Base-by-base conservation (phyloP, 768 basidiomycete genomes). In the Favolaschia claudopus region DNA sequence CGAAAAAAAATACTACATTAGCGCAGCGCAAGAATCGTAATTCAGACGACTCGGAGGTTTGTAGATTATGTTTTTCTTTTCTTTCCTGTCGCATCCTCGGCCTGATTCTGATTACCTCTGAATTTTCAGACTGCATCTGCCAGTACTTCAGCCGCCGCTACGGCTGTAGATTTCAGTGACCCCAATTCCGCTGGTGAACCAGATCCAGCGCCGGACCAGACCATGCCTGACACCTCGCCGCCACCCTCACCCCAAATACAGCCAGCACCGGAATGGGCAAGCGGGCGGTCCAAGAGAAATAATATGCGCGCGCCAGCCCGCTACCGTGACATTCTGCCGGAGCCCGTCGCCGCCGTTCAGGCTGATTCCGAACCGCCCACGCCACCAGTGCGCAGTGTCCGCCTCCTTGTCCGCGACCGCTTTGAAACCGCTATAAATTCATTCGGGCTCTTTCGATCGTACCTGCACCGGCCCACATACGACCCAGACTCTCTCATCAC, bases 381-480 rank as follows among this genome's bases (percentile, higher is more conserved):
- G 7, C 27, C n/a, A 10, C 19, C 13, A 9, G 24, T 48, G 7
- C 60, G 36, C 17, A 28, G 42, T 4, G 50, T 62, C 9, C 29
- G 34, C 13, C 38, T 62, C 22, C 36, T 56, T 10, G 60, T 62
- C 14, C 40, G 60, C 7, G 60, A 62, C 22, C 51, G 49, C 2
- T 52, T 51, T 49, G 14, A 38, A 1, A 62, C 55, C 2, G 38
- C 27, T 13, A 19, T 9, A 7, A 62, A 62, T 52, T 27, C 15
- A 10, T 62, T 62, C 20, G 48, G 54, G 7, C 12, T 63, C 2
- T 58, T 49, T 49, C 55, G 61, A 25, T 8, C 24, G 2, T 63
- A 58, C 25, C 56, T 58, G 20, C 61, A 63, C 37, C 61, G 55
- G 7, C 61, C 61, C 1, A 48, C 61, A 8, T 53, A 63, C 28